Conservation (phyloP, 352 stramenopile species). For the Salisapilia sapeloensis region DNA sequence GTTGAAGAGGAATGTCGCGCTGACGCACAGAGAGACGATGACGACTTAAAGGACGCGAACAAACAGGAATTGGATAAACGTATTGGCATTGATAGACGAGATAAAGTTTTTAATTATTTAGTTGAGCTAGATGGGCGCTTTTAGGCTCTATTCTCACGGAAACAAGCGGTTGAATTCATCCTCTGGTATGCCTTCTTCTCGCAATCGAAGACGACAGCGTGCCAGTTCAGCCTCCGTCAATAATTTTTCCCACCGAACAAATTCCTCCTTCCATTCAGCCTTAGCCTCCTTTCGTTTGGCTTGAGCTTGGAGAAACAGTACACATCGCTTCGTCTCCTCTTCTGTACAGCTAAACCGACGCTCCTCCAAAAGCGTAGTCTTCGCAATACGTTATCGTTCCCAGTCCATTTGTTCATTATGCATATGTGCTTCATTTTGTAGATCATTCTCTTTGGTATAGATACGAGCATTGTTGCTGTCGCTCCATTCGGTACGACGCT, state of each 20-base stretch:
- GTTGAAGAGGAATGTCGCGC: background rate
- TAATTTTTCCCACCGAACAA: conserved; percentile 4
- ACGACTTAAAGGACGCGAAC: conserved; percentile 1
- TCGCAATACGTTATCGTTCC: conserved; percentile 1
- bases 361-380: conserved; percentile 2
- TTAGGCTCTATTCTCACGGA: background rate
- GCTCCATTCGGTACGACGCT: conserved; percentile 5
- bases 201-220: conserved; percentile 2
- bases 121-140: conserved; percentile 6
- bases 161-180: conserved; percentile 7
- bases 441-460: conserved; percentile 1
- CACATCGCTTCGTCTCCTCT: conserved; percentile 1
- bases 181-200: conserved; percentile 5
- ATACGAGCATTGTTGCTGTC: conserved; percentile 2
- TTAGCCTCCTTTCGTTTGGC: background rate
- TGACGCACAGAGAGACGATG: conserved; percentile 1
- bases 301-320: conserved; percentile 2
- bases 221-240: conserved; percentile 3
- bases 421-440: background rate
- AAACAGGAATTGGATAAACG: conserved; percentile 1
- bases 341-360: conserved; percentile 1
- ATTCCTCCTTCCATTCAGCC: too few species aligned
- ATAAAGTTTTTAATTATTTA: conserved; percentile 6
- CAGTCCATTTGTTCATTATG: conserved; percentile 2
- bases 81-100: conserved; percentile 3